Evolutionary conservation across 208 protist genomes (phyloP), one percentile per base, ranked within the genome.

Genomic region (Novymonas esmeraldas): DNA sequence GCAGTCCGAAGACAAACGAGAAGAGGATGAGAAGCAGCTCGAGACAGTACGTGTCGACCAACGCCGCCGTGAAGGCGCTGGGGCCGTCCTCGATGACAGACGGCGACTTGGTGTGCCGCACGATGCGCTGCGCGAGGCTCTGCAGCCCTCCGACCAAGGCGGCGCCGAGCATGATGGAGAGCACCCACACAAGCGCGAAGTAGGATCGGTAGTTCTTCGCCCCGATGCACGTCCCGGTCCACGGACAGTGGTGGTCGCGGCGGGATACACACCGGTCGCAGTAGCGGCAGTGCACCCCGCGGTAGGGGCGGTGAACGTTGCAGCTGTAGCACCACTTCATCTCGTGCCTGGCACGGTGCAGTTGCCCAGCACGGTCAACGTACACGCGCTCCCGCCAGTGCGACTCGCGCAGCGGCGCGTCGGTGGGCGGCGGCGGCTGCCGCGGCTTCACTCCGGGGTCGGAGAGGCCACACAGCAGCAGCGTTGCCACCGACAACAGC

Each of bases 171-270:
- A 89, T 64, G 6, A 73, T 39, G 5, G 81, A 73, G 14, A 80
- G 51, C n/a, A 48, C 39, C 87, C 84, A 93, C 16, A 96, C 70
- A 11, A 94, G 66, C 7, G 59, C 52, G 36, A 88, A 90, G 70
- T 94, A 97, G 20, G 66, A 81, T 7, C 61, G 61, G 71, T 98
- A 96, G 71, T 98, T 98, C 38, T 69, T 65, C n/a, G 75, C 79
- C 4, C 92, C 94, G 22, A 98, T 87, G 77, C 92, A 97, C 18
- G 81, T 94, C 6, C 94, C 94, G 0, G 88, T 92, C 92, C 94
- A 98, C 49, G 91, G 89, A 56, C 93, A 98, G 77, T 98, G 94
- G 68, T 98, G 94, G 67, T 98, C 94, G n/a, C 93, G 77, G 7
- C 92, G 84, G 3, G 66, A 42, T 9, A 98, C 84, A 48, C 94